Conservation (phyloP, 495 filamentous ascomycete species). For the Immersiella caudata region DNA sequence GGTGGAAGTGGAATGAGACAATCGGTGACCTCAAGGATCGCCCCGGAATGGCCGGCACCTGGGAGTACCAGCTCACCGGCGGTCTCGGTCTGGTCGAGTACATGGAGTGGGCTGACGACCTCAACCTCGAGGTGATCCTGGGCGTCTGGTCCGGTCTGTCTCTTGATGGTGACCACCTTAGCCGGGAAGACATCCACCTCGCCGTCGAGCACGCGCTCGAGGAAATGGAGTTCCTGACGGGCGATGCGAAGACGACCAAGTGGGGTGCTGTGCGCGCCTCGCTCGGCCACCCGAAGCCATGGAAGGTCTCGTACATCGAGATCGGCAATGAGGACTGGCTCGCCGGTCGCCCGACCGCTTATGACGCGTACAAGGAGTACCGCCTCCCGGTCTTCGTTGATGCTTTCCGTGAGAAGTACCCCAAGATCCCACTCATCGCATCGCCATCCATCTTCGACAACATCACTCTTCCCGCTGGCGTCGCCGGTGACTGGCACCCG, state of each 20-base stretch:
- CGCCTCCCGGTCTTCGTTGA: slow-evolving; percentile 60
- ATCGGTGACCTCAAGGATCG: slow-evolving; percentile 65
- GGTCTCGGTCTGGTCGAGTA: slow-evolving; percentile 67
- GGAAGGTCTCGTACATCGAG: slow-evolving; percentile 61
- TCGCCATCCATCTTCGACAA: slow-evolving; percentile 48
- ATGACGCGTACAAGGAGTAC: slow-evolving; percentile 55
- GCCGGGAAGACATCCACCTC: slow-evolving; percentile 41
- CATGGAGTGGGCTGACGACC: slow-evolving; percentile 67
- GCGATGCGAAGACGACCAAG: slow-evolving; percentile 54
- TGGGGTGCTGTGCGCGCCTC: slow-evolving; percentile 61
- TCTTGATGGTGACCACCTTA: slow-evolving; percentile 54
- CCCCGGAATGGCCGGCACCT: slow-evolving; percentile 62
- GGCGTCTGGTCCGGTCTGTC: slow-evolving; percentile 64
- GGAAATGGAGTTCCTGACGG: slow-evolving; percentile 68
- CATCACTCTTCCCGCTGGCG: slow-evolving; percentile 45
- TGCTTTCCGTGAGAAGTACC: slow-evolving; percentile 60
- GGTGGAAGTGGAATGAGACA: slow-evolving; percentile 72
- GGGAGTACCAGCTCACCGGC: slow-evolving; percentile 64
- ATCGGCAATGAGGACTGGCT: slow-evolving; percentile 71
- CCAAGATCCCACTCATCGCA: slow-evolving; percentile 63
- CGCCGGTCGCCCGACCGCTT: slow-evolving; percentile 37
- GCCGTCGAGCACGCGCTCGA: slow-evolving; percentile 66
- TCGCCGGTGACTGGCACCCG: slow-evolving; percentile 48
- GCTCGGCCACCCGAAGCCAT: slow-evolving; percentile 62
- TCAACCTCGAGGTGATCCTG: slow-evolving; percentile 54